phyloP scores from a whole-genome alignment of 108 stramenopile species.

The Bacterosira constricta region DNA sequence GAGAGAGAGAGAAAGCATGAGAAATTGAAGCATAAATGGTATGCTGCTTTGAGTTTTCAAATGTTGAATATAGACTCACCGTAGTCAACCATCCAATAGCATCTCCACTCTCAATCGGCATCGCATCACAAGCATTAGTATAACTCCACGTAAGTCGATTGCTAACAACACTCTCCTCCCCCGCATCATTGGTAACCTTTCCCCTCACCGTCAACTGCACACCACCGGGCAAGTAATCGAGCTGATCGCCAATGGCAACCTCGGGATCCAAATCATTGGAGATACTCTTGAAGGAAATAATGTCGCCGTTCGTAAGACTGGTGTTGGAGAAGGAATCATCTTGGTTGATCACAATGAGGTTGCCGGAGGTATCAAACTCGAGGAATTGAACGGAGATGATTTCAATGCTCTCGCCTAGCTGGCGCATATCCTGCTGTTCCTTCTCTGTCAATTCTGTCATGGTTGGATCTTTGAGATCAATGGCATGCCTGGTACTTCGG shows the following conservation, averaged over 20 bases:
- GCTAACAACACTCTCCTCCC: constrained; percentile 2
- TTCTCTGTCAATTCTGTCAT: background rate
- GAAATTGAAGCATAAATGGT: background rate
- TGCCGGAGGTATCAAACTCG: constrained; percentile 36
- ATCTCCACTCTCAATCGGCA: constrained; percentile 31
- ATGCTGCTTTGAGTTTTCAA: too few relatives aligned
- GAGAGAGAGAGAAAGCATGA: background rate
- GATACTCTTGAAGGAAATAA: constrained; percentile 14
- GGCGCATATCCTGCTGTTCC: background rate
- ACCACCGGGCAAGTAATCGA: constrained; percentile 27
- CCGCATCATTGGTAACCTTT: background rate
- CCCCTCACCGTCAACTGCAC: constrained; percentile 16
- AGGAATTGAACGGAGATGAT: constrained; percentile 31
- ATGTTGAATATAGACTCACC: too few relatives aligned
- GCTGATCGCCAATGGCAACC: constrained; percentile 12
- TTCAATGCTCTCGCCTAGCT: background rate
- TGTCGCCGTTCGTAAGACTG: constrained; percentile 21
- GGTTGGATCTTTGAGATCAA: background rate
- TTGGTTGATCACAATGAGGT: constrained; percentile 37
- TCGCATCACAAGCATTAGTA: constrained; percentile 21
- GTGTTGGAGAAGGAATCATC: constrained; percentile 23
- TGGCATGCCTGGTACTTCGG: background rate
- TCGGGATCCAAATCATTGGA: constrained; percentile 20
- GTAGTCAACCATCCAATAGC: constrained; percentile 25
- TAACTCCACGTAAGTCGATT: constrained; percentile 36